phyloP scores from a whole-genome alignment of 257 asterid species.

The Leptodermis oblonga region DNA sequence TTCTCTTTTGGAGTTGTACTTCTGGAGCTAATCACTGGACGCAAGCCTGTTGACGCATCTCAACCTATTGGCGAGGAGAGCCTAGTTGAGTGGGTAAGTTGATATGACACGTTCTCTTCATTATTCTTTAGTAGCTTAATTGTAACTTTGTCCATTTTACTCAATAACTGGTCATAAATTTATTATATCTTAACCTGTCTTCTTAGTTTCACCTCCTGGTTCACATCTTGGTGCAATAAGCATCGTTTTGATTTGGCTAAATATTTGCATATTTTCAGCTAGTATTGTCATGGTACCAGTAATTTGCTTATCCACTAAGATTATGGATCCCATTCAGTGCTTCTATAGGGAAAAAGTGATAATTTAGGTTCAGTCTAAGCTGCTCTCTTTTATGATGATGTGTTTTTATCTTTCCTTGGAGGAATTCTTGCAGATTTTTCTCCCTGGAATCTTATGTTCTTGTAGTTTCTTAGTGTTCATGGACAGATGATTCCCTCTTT shows the following conservation, averaged over 20 bases:
- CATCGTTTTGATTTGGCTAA: constrained; percentile 1
- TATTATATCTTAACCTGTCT: not conserved
- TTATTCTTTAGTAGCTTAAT: not conserved
- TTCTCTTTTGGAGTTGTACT: constrained; percentile 92
- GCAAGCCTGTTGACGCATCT: constrained; percentile 91
- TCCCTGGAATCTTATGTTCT: not conserved
- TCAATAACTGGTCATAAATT: not conserved
- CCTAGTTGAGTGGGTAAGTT: constrained; percentile 92
- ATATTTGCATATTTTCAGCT: not conserved
- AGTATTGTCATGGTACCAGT: not conserved
- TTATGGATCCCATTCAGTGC: not conserved
- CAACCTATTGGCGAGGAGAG: constrained; percentile 92
- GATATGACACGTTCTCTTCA: not conserved
- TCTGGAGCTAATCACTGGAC: constrained; percentile 79
- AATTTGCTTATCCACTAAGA: not conserved
- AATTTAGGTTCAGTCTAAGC: not conserved
- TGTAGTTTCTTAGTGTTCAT: too few relatives aligned
- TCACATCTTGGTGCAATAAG: constrained; percentile 2
- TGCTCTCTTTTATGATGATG: not conserved
- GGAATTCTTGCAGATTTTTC: not conserved
- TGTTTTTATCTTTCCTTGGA: not conserved
- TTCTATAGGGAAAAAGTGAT: not conserved
- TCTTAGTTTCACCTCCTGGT: not conserved
- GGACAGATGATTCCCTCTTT: constrained; percentile 1
- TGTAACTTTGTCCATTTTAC: not conserved